Percentiles rank a stretch among this genome's conserved stretches.
Evolutionary conservation across 768 basidiomycete genomes (phyloP).

Genomic region (Tremella fuciformis): DNA sequence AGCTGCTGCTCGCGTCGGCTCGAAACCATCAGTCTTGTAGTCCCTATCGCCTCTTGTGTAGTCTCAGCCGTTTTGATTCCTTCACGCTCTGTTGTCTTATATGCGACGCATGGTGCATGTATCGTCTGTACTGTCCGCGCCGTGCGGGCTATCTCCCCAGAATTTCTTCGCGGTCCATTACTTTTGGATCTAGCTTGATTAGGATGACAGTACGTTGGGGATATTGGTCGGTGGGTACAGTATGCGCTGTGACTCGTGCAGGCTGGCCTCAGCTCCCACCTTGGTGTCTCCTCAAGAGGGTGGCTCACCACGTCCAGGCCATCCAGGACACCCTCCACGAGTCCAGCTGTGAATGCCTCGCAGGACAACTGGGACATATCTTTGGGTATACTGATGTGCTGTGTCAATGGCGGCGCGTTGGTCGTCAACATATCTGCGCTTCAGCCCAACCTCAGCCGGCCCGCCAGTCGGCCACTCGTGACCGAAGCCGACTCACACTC

Average conservation of each 20-base stretch:
- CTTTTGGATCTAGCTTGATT: constrained; percentile 90
- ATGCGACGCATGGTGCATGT: constrained; percentile 6
- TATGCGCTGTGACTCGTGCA: constrained; percentile 92
- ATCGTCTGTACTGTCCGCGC: background rate
- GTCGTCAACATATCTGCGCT: constrained; percentile 90
- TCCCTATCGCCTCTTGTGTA: background rate
- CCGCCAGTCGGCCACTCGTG: no score
- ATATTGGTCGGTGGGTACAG: constrained; percentile 74
- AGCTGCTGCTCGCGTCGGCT: background rate
- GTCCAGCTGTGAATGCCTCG: constrained; percentile 94
- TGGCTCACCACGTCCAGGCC: constrained; percentile 85
- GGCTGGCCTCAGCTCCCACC: constrained; percentile 59
- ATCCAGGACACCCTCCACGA: constrained; percentile 94
- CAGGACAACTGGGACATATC: constrained; percentile 93
- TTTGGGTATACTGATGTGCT: constrained; percentile 85
- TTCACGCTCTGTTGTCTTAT: background rate
- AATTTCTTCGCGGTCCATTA: constrained; percentile 90
- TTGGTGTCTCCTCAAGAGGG: background rate
- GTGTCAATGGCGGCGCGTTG: constrained; percentile 89
- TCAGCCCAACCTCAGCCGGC: no score
- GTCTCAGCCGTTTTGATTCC: background rate
- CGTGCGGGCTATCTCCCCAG: constrained; percentile 59
- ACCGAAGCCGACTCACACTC: constrained; percentile 66
- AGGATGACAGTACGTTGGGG: constrained; percentile 91
- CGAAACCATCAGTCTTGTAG: background rate